Evolutionary conservation across 495 filamentous ascomycete species (phyloP).

Genomic region (Aspergillus campestris): DNA sequence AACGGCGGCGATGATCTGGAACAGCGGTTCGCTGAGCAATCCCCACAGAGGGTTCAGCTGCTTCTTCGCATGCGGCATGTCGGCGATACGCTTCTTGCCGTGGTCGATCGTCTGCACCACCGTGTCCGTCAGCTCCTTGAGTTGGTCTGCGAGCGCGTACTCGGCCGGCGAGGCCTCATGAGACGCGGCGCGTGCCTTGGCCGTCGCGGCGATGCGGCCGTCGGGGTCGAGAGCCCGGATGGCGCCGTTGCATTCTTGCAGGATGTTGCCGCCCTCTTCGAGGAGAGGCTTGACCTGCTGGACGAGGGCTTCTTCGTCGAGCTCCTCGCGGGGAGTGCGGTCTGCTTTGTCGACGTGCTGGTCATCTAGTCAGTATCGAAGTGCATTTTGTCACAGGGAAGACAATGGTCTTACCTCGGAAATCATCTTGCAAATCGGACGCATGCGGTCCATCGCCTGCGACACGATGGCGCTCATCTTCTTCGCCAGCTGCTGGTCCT

Average conservation of each 20-base stretch:
- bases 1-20: conserved; percentile 90
- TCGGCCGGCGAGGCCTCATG: conserved; percentile 82
- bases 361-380: conserved; percentile 14
- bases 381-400: not conserved
- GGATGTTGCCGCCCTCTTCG: conserved; percentile 72
- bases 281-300: conserved; percentile 77
- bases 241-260: conserved; percentile 80
- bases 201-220: conserved; percentile 74
- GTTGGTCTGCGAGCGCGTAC: conserved; percentile 69
- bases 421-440: conserved; percentile 83
- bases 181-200: conserved; percentile 73
- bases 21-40: conserved; percentile 71
- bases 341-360: conserved; percentile 75
- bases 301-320: conserved; percentile 86
- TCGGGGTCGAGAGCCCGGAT: conserved; percentile 90
- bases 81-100: conserved; percentile 74
- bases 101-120: conserved; percentile 73
- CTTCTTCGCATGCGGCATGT: conserved; percentile 93
- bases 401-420: conserved; percentile 49
- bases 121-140: conserved; percentile 64
- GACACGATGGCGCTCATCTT: conserved; percentile 68
- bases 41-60: conserved; percentile 83
- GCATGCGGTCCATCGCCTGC: conserved; percentile 73
- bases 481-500: conserved; percentile 66
- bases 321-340: conserved; percentile 75